Evolutionary conservation across 139 green algal genomes (phyloP).

Genomic region (Yamagishiella unicocca): DNA sequence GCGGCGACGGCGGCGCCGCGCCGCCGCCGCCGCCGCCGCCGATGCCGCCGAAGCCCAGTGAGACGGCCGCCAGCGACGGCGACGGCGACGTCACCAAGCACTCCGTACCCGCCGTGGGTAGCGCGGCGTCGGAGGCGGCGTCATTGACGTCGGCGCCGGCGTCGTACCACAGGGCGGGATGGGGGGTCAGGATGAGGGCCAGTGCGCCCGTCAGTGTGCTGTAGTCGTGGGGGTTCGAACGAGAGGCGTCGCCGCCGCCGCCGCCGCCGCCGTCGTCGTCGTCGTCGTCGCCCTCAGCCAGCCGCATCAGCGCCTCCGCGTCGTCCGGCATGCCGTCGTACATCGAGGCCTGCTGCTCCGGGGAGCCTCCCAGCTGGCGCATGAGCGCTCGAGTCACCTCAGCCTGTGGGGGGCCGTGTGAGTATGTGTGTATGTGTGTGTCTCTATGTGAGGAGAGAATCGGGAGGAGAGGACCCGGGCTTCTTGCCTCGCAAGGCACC

Average conservation of each 20-base stretch:
- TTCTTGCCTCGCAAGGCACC: too few relatives aligned
- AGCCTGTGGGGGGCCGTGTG: slow-evolving; percentile 5
- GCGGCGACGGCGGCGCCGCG: neutral
- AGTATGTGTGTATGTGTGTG: too few relatives aligned
- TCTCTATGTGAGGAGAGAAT: too few relatives aligned
- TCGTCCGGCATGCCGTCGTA: slow-evolving; percentile 2
- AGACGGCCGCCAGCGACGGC: neutral
- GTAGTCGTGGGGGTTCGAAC: neutral
- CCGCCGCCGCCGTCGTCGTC: neutral
- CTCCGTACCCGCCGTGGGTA: slow-evolving; percentile 13
- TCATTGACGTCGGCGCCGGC: neutral
- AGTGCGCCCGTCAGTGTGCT: slow-evolving; percentile 1
- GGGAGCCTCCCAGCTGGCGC: slow-evolving; percentile 1
- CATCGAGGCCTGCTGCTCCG: neutral
- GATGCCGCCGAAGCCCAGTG: neutral
- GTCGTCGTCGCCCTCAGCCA: neutral
- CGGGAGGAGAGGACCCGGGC: too few relatives aligned
- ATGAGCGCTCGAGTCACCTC: slow-evolving; percentile 40
- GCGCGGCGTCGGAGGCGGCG: slow-evolving; percentile 19
- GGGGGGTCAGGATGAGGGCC: slow-evolving; percentile 17
- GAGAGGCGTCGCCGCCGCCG: neutral
- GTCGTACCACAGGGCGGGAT: slow-evolving; percentile 26
- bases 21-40: neutral
- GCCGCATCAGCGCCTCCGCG: neutral
- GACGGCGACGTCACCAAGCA: neutral